Evolutionary conservation across 2,329 filamentous ascomycete species (phyloP).

Genomic region (Phialemonium atrogriseum): DNA sequence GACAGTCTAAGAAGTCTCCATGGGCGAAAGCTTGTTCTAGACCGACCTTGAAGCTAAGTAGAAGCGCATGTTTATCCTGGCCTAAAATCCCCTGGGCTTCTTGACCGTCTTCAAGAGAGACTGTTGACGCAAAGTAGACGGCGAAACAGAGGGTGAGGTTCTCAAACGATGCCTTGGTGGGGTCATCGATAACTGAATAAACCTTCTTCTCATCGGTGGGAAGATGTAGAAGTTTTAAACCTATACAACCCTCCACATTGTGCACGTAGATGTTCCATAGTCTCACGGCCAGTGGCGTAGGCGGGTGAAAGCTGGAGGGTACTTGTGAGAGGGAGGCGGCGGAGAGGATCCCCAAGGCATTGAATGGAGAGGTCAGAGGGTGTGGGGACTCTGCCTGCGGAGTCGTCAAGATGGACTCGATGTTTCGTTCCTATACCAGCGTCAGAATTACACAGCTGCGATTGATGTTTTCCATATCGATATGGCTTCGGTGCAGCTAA

Average conservation of each 20-base stretch:
- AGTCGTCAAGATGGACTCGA: slow-evolving; percentile 13
- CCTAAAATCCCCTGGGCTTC: slow-evolving; percentile 23
- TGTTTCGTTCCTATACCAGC: slow-evolving; percentile 9
- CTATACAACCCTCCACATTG: slow-evolving; percentile 17
- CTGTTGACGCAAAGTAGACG: slow-evolving; percentile 40
- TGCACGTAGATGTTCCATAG: slow-evolving; percentile 22
- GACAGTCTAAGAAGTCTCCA: slow-evolving; percentile 29
- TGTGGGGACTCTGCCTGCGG: slow-evolving; percentile 2
- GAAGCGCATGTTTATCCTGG: slow-evolving; percentile 13
- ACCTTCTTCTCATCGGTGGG: slow-evolving; percentile 22
- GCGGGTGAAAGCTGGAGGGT: slow-evolving; percentile 15
- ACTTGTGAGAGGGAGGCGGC: slow-evolving; percentile 10
- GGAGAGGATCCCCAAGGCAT: slow-evolving; percentile 24
- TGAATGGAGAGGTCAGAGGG: slow-evolving; percentile 16
- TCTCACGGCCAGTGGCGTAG: slow-evolving; percentile 16
- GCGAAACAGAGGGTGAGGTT: slow-evolving; percentile 31
- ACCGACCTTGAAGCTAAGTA: slow-evolving; percentile 21
- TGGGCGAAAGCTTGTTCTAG: slow-evolving; percentile 29
- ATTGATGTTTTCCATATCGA: too few species aligned
- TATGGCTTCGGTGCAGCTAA: too few species aligned
- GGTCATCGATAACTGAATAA: slow-evolving; percentile 22
- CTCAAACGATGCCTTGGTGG: slow-evolving; percentile 16
- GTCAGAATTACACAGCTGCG: too few species aligned
- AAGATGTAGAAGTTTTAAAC: slow-evolving; percentile 19
- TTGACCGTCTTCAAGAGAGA: slow-evolving; percentile 27